Evolutionary conservation across 306 rosid species (phyloP).

Genomic region (Malus asiatica): DNA sequence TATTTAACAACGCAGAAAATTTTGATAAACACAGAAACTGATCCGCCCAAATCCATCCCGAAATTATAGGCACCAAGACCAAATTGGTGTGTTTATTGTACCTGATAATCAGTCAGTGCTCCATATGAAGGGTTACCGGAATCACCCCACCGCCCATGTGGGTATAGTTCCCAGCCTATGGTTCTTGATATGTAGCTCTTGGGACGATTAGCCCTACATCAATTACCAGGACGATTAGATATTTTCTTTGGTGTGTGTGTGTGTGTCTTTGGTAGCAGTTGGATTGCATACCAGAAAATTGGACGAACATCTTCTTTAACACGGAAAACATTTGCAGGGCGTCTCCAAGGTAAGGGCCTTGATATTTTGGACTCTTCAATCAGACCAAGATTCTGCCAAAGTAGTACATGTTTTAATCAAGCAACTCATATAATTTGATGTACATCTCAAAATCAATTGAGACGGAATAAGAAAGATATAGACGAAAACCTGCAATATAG

Average conservation of each 20-base stretch:
- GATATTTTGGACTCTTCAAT: conserved; percentile 78
- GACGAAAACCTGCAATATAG: conserved; percentile 53
- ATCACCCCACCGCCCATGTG: conserved; percentile 95
- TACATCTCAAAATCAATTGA: conserved; percentile 18
- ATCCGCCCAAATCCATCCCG: background rate
- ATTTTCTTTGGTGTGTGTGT: background rate
- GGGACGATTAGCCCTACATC: conserved; percentile 92
- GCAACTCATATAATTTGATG: background rate
- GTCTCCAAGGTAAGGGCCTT: conserved; percentile 82
- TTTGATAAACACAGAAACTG: background rate
- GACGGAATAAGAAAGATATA: background rate
- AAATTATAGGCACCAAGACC: background rate
- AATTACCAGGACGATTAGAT: conserved; percentile 26
- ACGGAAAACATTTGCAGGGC: conserved; percentile 83
- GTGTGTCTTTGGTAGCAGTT: background rate
- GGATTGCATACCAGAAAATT: conserved; percentile 60
- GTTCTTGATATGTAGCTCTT: conserved; percentile 95
- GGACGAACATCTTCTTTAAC: conserved; percentile 85
- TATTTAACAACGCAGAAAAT: background rate
- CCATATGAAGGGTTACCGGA: conserved; percentile 87
- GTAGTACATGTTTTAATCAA: conserved; percentile 9
- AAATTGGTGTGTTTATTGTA: conserved; percentile 16
- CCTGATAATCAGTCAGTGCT: conserved; percentile 85
- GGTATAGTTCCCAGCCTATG: conserved; percentile 92
- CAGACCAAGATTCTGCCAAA: conserved; percentile 81